These are phyloP conservation scores for Porcisia hertigi DNA, from an alignment of 208 protist genomes.

Conservation along the genomic window DNA sequence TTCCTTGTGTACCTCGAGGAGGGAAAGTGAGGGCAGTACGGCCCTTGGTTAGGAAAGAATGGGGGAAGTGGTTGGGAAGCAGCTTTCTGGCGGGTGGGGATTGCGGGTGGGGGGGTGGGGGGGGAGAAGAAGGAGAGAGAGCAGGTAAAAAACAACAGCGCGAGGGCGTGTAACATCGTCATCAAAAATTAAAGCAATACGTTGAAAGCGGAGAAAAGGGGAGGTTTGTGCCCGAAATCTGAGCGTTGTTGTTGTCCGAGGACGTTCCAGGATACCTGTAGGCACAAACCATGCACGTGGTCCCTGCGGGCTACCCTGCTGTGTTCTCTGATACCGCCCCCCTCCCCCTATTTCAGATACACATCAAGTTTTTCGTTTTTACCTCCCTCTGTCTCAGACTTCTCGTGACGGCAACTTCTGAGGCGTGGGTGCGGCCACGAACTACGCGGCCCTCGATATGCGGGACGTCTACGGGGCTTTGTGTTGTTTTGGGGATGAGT, in stretches of 20 bases:
- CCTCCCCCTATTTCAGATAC: too few species aligned
- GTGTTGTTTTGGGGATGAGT: background rate
- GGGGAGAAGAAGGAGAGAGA: background rate
- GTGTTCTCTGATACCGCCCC: too few species aligned
- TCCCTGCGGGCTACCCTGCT: too few species aligned
- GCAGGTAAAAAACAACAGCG: background rate
- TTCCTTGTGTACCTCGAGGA: background rate
- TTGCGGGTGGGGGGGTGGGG: background rate
- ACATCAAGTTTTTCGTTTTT: too few species aligned
- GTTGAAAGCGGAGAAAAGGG: background rate
- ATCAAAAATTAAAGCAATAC: too few species aligned
- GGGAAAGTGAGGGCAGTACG: background rate
- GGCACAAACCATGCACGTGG: background rate
- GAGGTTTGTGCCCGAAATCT: background rate
- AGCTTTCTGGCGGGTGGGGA: background rate
- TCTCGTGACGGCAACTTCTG: background rate
- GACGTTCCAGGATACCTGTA: background rate
- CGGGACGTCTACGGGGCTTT: background rate
- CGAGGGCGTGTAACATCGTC: background rate
- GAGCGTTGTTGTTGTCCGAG: background rate
- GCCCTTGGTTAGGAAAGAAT: background rate
- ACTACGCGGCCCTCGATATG: background rate
- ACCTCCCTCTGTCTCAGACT: too few species aligned
- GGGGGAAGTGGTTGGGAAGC: background rate
- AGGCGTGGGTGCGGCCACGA: background rate